A percentile compares a stretch with the other conserved stretches of the same genome.
phyloP scores from a whole-genome alignment of 2,329 filamentous ascomycete genomes.

The Fusarium pseudograminearum region DNA sequence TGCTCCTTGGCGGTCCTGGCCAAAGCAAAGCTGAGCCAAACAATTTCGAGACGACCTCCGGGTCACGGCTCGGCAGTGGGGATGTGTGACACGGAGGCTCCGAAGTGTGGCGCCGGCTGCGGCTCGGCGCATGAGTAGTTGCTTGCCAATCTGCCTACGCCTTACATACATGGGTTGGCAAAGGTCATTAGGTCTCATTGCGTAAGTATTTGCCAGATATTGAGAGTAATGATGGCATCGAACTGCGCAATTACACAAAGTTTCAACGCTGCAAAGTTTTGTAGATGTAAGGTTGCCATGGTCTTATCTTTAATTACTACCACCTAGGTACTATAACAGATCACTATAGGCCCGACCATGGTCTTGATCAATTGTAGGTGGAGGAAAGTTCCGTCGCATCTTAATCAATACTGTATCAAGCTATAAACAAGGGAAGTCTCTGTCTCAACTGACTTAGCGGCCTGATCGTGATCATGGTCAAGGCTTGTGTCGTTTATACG shows the following conservation, averaged over 20 bases:
- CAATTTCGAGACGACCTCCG: slow-evolving; percentile 17
- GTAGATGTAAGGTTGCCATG: not conserved
- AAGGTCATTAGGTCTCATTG: not conserved
- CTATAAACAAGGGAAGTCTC: not conserved
- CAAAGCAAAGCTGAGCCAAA: slow-evolving; percentile 2
- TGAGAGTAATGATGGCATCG: not conserved
- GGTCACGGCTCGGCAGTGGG: slow-evolving; percentile 30
- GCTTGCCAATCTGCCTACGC: slow-evolving; percentile 2
- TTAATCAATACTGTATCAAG: not conserved
- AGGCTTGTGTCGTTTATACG: not conserved
- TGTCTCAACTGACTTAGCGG: not conserved
- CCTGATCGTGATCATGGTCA: not conserved
- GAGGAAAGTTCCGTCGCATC: not conserved
- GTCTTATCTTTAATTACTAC: not conserved
- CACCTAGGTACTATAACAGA: not conserved
- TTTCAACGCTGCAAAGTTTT: not conserved
- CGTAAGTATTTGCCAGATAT: not conserved
- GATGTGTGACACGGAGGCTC: slow-evolving; percentile 29
- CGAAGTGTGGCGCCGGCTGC: slow-evolving; percentile 30
- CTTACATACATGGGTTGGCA: not conserved
- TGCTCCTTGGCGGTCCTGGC: slow-evolving; percentile 25
- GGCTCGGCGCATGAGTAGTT: slow-evolving; percentile 25
- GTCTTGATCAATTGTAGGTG: not conserved
- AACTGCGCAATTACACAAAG: not conserved
- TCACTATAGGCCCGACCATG: not conserved